Percentiles rank a stretch among this genome's conserved stretches.
Conservation (phyloP, 225 moss, liverwort and hornwort species). For the Pleurozium schreberi region DNA sequence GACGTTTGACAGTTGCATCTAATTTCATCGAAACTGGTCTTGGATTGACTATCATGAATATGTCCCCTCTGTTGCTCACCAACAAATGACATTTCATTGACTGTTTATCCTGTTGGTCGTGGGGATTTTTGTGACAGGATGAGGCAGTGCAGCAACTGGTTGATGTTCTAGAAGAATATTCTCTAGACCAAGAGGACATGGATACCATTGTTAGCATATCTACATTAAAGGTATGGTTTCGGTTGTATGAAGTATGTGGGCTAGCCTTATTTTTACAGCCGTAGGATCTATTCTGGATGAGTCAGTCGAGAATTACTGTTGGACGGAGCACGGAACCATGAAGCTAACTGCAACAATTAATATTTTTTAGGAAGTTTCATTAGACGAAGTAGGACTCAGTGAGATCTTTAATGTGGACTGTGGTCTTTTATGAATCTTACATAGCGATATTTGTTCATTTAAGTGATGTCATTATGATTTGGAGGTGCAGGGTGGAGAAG, state of each 20-base stretch:
- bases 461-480: neutral
- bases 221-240: constrained; percentile 51
- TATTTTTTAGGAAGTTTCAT: neutral
- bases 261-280: neutral
- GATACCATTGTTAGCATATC: constrained; percentile 69
- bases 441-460: neutral
- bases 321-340: neutral
- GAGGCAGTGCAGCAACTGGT: constrained; percentile 77
- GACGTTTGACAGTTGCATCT: neutral
- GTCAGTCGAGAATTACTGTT: neutral
- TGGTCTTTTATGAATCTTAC: neutral
- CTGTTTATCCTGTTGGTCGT: neutral
- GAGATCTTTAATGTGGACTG: neutral
- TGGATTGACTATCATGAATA: neutral
- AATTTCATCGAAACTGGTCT: neutral
- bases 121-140: constrained; percentile 38
- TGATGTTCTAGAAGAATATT: constrained; percentile 68
- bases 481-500: constrained; percentile 52
- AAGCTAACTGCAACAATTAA: neutral
- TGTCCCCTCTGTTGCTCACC: neutral
- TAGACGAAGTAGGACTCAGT: neutral
- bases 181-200: constrained; percentile 82
- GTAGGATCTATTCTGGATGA: too few relatives aligned
- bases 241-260: neutral
- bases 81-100: neutral